Evolutionary conservation across 1,284 basidiomycete genomes (phyloP).

Genomic region (Athelia sp.): DNA sequence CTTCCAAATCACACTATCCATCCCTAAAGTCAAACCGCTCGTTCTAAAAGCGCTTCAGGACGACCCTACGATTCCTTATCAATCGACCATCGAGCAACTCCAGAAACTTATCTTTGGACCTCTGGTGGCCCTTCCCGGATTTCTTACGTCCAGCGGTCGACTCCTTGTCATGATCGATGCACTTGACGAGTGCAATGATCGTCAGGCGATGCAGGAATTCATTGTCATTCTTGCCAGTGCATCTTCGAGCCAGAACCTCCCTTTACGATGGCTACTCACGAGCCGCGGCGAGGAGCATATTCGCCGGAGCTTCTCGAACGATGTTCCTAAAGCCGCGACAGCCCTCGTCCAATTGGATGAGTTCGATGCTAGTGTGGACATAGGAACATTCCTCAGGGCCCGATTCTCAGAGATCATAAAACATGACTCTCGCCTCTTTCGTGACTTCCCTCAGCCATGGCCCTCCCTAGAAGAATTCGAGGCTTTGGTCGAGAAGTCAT

Average conservation of each 20-base stretch:
- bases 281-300: neutral
- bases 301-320: neutral
- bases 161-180: neutral
- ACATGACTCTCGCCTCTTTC: neutral
- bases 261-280: neutral
- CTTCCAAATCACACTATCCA: neutral
- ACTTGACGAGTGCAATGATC: neutral
- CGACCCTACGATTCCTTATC: neutral
- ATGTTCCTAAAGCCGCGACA: neutral
- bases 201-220: neutral
- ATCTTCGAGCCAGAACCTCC: neutral
- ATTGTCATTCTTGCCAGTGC: neutral
- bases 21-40: neutral
- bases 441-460: neutral
- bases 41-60: neutral
- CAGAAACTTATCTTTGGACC: neutral
- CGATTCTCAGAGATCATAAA: neutral
- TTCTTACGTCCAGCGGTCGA: too few relatives aligned
- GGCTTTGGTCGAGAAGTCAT: neutral
- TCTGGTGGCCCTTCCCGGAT: neutral
- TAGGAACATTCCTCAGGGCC: neutral
- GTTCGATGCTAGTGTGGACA: neutral
- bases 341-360: neutral
- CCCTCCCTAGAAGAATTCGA: neutral
- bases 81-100: neutral